A percentile compares a stretch with the other conserved stretches of the same genome.
These are phyloP conservation scores for Diversispora epigaea DNA, from an alignment of 192 early-diverging fungal species.

Conservation along the genomic window DNA sequence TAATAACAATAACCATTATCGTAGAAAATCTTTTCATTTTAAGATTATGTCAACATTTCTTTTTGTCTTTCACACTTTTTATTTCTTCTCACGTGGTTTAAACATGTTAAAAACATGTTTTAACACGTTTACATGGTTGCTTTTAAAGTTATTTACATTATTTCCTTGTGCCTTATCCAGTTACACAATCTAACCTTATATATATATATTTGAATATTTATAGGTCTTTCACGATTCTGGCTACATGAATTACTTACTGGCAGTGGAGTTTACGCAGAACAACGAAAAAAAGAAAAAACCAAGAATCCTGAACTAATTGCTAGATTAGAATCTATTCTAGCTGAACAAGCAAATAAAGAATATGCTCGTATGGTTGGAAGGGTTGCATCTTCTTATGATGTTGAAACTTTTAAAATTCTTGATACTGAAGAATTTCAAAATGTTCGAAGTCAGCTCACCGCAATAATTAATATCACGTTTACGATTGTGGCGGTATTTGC, in stretches of 20 bases:
- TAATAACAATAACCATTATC: too few species aligned
- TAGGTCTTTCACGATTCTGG: constrained; percentile 34
- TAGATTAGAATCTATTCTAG: constrained; percentile 28
- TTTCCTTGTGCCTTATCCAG: too few species aligned
- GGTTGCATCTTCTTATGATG: constrained; percentile 33
- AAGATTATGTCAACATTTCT: too few species aligned
- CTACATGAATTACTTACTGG: constrained; percentile 33
- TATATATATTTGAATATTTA: neutral
- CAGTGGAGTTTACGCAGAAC: constrained; percentile 29
- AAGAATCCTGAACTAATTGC: constrained; percentile 34
- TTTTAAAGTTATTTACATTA: too few species aligned
- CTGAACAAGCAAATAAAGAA: constrained; percentile 36
- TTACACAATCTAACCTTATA: neutral
- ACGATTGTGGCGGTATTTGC: constrained; percentile 35
- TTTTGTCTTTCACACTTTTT: too few species aligned
- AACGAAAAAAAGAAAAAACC: constrained; percentile 11
- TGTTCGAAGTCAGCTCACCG: constrained; percentile 32
- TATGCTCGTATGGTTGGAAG: constrained; percentile 31
- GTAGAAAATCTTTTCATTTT: too few species aligned
- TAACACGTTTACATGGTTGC: too few species aligned
- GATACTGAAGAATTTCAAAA: constrained; percentile 31
- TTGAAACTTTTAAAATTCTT: constrained; percentile 30
- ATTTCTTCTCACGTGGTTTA: too few species aligned
- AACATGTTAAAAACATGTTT: too few species aligned
- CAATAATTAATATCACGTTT: constrained; percentile 34